Evolutionary conservation across 768 basidiomycete genomes (phyloP).

Genomic region (Amanita molliuscula): DNA sequence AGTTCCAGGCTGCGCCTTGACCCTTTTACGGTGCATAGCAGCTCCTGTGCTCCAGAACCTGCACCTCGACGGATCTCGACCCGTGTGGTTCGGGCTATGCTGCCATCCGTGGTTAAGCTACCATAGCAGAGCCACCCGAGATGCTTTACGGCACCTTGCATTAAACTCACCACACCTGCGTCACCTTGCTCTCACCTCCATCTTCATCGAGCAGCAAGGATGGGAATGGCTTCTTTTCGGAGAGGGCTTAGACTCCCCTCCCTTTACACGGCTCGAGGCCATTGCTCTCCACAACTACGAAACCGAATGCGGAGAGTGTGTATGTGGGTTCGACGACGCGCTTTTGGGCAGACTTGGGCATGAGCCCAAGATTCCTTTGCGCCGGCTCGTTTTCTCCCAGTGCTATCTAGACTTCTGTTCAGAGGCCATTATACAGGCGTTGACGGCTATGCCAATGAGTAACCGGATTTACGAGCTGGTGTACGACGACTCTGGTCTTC

Average conservation of each 20-base stretch:
- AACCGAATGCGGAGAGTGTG: not conserved
- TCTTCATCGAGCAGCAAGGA: not conserved
- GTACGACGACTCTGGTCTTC: not conserved
- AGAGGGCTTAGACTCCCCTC: not conserved
- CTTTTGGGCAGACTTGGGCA: not conserved
- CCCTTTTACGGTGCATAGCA: conserved; percentile 1
- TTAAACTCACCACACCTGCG: not conserved
- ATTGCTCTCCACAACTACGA: not conserved
- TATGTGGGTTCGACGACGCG: not conserved
- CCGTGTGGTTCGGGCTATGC: not conserved
- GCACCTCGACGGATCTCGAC: conserved; percentile 6
- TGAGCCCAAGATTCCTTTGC: not conserved
- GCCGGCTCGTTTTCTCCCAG: not conserved
- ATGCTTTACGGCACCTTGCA: not conserved
- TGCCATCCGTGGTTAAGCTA: not conserved
- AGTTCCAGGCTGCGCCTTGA: conserved; percentile 1
- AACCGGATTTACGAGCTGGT: not conserved
- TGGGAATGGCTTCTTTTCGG: conserved; percentile 4
- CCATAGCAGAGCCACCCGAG: not conserved
- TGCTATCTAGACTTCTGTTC: not conserved
- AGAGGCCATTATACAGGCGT: not conserved
- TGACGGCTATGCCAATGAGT: not conserved
- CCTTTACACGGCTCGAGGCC: not conserved
- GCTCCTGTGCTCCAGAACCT: conserved; percentile 7
- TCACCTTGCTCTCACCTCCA: not conserved